Conservation (phyloP, 441 rosid genomes). For the Croton laevigatus region DNA sequence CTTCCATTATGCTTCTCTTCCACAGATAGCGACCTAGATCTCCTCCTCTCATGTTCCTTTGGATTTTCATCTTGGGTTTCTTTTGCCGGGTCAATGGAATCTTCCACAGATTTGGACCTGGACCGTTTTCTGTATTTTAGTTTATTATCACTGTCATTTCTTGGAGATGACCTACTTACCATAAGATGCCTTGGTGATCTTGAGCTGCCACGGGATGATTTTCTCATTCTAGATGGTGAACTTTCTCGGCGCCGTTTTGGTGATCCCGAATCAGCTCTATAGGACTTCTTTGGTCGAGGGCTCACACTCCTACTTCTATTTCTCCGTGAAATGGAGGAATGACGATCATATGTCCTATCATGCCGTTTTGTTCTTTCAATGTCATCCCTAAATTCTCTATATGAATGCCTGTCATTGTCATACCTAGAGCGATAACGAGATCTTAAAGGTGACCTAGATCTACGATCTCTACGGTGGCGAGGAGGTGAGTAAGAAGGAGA, state of each 20-base stretch:
- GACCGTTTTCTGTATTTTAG: slow-evolving; percentile 46
- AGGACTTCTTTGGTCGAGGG: slow-evolving; percentile 56
- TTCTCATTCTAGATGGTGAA: slow-evolving; percentile 46
- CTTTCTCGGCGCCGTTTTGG: slow-evolving; percentile 53
- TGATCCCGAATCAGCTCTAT: slow-evolving; percentile 50
- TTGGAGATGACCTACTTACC: slow-evolving; percentile 53
- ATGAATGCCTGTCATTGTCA: slow-evolving; percentile 54
- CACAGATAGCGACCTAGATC: slow-evolving; percentile 58
- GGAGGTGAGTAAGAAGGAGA: slow-evolving; percentile 68
- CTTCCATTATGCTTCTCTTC: slow-evolving; percentile 42
- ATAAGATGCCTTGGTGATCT: slow-evolving; percentile 63
- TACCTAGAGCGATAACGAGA: slow-evolving; percentile 53
- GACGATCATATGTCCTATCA: slow-evolving; percentile 54
- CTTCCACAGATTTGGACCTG: slow-evolving; percentile 64
- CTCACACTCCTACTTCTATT: slow-evolving; percentile 67
- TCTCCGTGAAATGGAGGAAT: slow-evolving; percentile 64
- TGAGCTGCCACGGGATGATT: slow-evolving; percentile 52
- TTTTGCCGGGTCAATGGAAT: slow-evolving; percentile 38
- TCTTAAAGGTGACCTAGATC: slow-evolving; percentile 71
- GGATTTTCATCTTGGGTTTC: slow-evolving; percentile 40
- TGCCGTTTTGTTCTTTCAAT: slow-evolving; percentile 48
- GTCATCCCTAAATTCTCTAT: slow-evolving; percentile 57
- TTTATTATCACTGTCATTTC: slow-evolving; percentile 48
- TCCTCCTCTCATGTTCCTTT: slow-evolving; percentile 39
- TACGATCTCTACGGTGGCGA: slow-evolving; percentile 55